Base-by-base conservation (phyloP, 805 yeast genomes). In the Ogataea pignaliae region DNA sequence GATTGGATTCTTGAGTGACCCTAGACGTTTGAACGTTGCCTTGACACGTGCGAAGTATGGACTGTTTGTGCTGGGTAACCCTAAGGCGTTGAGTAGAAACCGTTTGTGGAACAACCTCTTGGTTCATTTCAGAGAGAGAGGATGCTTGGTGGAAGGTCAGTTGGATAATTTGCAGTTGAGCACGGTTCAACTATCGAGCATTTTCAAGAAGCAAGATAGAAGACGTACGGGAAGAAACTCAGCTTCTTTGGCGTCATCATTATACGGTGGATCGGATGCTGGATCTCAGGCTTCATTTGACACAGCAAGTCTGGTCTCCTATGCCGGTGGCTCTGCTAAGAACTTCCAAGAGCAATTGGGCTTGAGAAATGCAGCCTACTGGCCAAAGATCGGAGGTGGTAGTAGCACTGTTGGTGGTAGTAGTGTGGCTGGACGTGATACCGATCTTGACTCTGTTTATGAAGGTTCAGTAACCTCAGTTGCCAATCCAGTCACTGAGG, bases 141-240 rank as follows among this genome's bases (percentile, higher is more conserved):
- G 95, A 1, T 85, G 95, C 64, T 69, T 90, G 29, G 97, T 90
- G 26, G 97, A 90, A 62, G 97, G 97, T 10, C 80, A 88, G 1
- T 70, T 90, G 52, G 91, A 85, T 46, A 85, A 81, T 53, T 71
- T 90, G 50, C 93, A 84, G 60, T 66, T 85, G 40, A 81, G 89
- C 47, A 71, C 83, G 45, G 81, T 85, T 17, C 84, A 78, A 50
- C 69, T 71, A 47, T 36, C 59, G 3, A 44, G 62, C 34, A 39
- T 48, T 11, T 36, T 31, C 32, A 46, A 38, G 13, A 45, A 47
- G 30, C 31, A 39, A 3, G 34, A 39, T 26, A 45, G 40, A 9
- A 34, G 37, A 21, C 29, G 42, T 9, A n/a, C 42, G 2, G 36
- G 47, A 8, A 36, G 52, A 10, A 36, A 45, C 15, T 36, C 49